Evolutionary conservation across 768 basidiomycete genomes (phyloP), one percentile per base, ranked within the genome.

Genomic region (Neoboletus subvelutipes): DNA sequence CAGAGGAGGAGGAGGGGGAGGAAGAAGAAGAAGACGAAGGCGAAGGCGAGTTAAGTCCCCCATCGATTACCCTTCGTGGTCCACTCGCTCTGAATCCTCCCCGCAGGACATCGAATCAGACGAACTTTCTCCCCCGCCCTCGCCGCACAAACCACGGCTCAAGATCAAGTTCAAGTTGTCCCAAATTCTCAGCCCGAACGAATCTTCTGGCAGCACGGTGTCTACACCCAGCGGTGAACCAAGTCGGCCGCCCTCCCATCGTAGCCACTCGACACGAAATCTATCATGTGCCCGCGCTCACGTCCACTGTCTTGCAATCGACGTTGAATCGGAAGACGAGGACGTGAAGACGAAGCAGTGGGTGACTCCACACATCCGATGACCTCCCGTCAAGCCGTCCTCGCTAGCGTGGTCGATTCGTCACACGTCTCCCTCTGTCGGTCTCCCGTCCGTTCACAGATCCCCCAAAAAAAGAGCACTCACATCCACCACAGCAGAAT

Each of bases 111-210:
- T 68, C 15, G 75, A 76, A 31, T 70, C 66, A 5, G 74, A 75
- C 41, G 74, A 73, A 15, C 65, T 65, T 5, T 68, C 74, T 4
- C 71, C 73, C 13, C 69, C 74, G n/a, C 65, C 70, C 10, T 66
- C 47, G 0, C 66, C 67, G 2, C 66, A 69, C 31, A 71, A 76
- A 63, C 78, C 80, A 4, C 75, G 79, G 7, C 77, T 87, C 22
- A 85, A 82, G 62, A 87, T 87, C 64, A 86, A 80, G 67, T 75
- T 86, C 45, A 87, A 83, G 63, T 67, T 86, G 5, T 81, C 83
- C 15, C 69, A 70, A 46, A 61, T 64, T 11, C 71, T 75, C 22
- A 74, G 59, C 57, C 68, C 71, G 42, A 70, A 66, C 55, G 74
- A 60, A 59, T 66, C 61, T 39, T 71, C 65, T 52, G n/a, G n/a